These are phyloP conservation scores for Lipomyces yamadae DNA, from an alignment of 805 yeast genomes.

Conservation along the genomic window DNA sequence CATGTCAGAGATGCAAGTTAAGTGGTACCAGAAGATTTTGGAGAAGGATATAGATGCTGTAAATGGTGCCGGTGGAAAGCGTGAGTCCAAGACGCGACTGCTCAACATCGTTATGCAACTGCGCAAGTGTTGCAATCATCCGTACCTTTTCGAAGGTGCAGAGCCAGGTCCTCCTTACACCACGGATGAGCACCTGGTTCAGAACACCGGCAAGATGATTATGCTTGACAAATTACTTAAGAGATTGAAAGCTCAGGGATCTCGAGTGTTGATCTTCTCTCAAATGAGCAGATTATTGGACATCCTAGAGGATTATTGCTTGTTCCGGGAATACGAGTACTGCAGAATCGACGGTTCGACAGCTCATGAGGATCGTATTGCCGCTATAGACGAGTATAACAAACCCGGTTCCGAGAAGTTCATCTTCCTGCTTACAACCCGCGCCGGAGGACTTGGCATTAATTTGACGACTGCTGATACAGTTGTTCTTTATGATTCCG, in stretches of 20 bases:
- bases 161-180: conserved; percentile 98
- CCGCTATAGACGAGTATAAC: conserved; percentile 91
- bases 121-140: conserved; percentile 96
- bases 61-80: conserved; percentile 91
- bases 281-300: conserved; percentile 92
- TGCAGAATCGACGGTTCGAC: conserved; percentile 95
- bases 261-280: conserved; percentile 87
- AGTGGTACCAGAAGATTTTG: conserved; percentile 85
- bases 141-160: conserved; percentile 97
- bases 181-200: conserved; percentile 92
- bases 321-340: conserved; percentile 78
- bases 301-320: conserved; percentile 90
- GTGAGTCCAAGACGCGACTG: conserved; percentile 89
- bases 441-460: conserved; percentile 97
- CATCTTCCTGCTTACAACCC: conserved; percentile 82
- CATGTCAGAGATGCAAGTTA: conserved; percentile 92
- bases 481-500: conserved; percentile 86
- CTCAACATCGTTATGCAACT: conserved; percentile 95
- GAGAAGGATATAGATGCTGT: conserved; percentile 96
- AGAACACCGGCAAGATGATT: conserved; percentile 87
- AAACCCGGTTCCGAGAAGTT: conserved; percentile 80
- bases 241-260: conserved; percentile 73
- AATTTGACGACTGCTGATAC: conserved; percentile 90
- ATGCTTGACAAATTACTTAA: conserved; percentile 81
- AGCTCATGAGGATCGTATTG: conserved; percentile 87